A percentile compares a stretch with the other conserved stretches of the same genome.
Conservation (phyloP, 1,284 basidiomycete genomes). For the Ustilago esculenta region DNA sequence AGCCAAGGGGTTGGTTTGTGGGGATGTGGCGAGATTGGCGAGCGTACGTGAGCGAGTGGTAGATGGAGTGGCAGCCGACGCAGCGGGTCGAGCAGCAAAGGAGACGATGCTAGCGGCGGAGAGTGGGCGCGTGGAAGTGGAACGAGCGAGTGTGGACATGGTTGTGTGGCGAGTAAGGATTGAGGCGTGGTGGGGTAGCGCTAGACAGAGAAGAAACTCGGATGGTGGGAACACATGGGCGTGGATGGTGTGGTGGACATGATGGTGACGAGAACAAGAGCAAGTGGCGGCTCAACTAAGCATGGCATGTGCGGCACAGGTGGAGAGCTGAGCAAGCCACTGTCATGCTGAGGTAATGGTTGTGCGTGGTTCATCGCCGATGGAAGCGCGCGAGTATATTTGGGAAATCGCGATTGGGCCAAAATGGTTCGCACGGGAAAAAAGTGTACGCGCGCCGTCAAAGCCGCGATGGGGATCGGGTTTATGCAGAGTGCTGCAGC, state of each 20-base stretch:
- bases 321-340: slow-evolving; percentile 8
- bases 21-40: background rate
- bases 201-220: too few species aligned
- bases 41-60: background rate
- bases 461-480: slow-evolving; percentile 2
- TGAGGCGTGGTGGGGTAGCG: too few species aligned
- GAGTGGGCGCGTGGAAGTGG: slow-evolving; percentile 6
- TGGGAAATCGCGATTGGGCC: too few species aligned
- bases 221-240: too few species aligned
- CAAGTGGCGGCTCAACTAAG: slow-evolving; percentile 16
- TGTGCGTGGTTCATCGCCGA: too few species aligned
- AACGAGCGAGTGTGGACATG: slow-evolving; percentile 26
- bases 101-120: slow-evolving; percentile 6
- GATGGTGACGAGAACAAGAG: too few species aligned
- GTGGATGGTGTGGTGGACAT: too few species aligned
- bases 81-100: background rate
- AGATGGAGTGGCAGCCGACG: background rate
- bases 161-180: background rate
- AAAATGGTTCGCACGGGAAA: too few species aligned
- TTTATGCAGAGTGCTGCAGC: slow-evolving; percentile 37
- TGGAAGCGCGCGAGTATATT: too few species aligned
- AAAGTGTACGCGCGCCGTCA: too few species aligned
- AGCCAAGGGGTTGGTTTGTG: background rate
- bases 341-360: slow-evolving; percentile 26
- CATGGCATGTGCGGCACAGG: slow-evolving; percentile 3